Percentiles rank a stretch among this genome's conserved stretches.
phyloP scores from a whole-genome alignment of 345 rosid genomes.

The Aegle marmelos region DNA sequence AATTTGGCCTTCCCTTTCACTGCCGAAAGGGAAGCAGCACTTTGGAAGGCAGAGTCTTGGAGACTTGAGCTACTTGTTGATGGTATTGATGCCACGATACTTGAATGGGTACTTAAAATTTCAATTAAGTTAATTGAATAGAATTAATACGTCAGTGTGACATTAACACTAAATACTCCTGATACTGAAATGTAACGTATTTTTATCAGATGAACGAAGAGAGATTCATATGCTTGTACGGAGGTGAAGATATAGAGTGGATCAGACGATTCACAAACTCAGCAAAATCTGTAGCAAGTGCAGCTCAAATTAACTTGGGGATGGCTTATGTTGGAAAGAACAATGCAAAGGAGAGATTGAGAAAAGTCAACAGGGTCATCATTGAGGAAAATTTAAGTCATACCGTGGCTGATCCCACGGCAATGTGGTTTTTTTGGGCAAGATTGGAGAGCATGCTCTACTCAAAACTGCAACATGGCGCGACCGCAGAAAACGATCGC shows the following conservation, averaged over 20 bases:
- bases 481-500: slow-evolving; percentile 13
- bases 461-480: slow-evolving; percentile 27
- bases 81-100: slow-evolving; percentile 22
- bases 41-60: slow-evolving; percentile 35
- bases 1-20: slow-evolving; percentile 28
- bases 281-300: slow-evolving; percentile 10
- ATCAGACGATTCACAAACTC: slow-evolving; percentile 26
- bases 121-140: not conserved
- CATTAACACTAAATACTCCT: not conserved
- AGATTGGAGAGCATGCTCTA: slow-evolving; percentile 39
- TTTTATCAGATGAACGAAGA: slow-evolving; percentile 18
- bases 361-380: not conserved
- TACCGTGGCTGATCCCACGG: slow-evolving; percentile 2
- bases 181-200: not conserved
- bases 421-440: slow-evolving; percentile 36
- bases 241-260: slow-evolving; percentile 40
- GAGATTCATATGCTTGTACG: slow-evolving; percentile 30
- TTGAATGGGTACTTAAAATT: slow-evolving; percentile 25
- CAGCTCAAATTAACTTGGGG: slow-evolving; percentile 18
- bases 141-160: not conserved
- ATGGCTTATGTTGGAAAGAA: slow-evolving; percentile 36
- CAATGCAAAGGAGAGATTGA: slow-evolving; percentile 22
- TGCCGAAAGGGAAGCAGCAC: slow-evolving; percentile 19
- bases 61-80: slow-evolving; percentile 29
- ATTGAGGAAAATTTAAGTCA: slow-evolving; percentile 16